These are phyloP conservation scores for Hyaloraphidium curvatum DNA, from an alignment of 192 early-diverging fungal genomes.

Conservation along the genomic window DNA sequence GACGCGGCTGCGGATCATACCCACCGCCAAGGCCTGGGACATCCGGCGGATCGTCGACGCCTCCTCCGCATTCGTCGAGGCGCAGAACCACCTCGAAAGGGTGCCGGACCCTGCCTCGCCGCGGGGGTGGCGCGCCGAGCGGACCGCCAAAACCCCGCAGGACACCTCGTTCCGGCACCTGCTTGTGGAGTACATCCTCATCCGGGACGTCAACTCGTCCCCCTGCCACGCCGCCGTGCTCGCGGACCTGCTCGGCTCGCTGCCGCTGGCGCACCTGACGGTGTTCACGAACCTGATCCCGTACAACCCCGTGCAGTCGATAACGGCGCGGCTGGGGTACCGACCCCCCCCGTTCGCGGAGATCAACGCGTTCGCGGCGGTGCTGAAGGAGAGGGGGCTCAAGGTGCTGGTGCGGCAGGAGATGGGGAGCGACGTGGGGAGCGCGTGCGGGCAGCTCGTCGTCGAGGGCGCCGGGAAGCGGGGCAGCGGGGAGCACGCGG, in stretches of 20 bases:
- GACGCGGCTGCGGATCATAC: slow-evolving; percentile 26
- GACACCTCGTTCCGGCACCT: slow-evolving; percentile 16
- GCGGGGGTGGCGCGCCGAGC: not conserved
- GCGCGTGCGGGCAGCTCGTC: slow-evolving; percentile 33
- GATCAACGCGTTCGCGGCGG: slow-evolving; percentile 5
- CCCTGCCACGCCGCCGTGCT: slow-evolving; percentile 6
- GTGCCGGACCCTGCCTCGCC: too few relatives aligned
- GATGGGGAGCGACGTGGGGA: slow-evolving; percentile 28
- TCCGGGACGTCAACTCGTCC: slow-evolving; percentile 24
- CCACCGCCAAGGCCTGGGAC: slow-evolving; percentile 31
- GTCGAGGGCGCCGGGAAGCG: slow-evolving; percentile 2
- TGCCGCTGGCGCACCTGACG: slow-evolving; percentile 17
- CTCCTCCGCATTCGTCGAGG: slow-evolving; percentile 21
- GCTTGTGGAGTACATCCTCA: slow-evolving; percentile 32
- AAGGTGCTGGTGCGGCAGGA: slow-evolving; percentile 23
- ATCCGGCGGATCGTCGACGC: slow-evolving; percentile 23
- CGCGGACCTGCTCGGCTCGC: slow-evolving; percentile 24
- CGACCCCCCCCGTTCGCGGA: slow-evolving; percentile 22
- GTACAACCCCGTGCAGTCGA: slow-evolving; percentile 18
- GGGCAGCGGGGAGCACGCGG: too few relatives aligned
- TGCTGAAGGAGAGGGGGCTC: slow-evolving; percentile 19
- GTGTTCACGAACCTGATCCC: slow-evolving; percentile 34
- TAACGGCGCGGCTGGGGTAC: slow-evolving; percentile 22
- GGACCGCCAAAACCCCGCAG: not conserved
- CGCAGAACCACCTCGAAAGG: slow-evolving; percentile 18